Percentiles rank a stretch among this genome's conserved stretches.
Evolutionary conservation across 2,329 filamentous ascomycete genomes (phyloP).

Genomic region (Colletotrichum agaves): DNA sequence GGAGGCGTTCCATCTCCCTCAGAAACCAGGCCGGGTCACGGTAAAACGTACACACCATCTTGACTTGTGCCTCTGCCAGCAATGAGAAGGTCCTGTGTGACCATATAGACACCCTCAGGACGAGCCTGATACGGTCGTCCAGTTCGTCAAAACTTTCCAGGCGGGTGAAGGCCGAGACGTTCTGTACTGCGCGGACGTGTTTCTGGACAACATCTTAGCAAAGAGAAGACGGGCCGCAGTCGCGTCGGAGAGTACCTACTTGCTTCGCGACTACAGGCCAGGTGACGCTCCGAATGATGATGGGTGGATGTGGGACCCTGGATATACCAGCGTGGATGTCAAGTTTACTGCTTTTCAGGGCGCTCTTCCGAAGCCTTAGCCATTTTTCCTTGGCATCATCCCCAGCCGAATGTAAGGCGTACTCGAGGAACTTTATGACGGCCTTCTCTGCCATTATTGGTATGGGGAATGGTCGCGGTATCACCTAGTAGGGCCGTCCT

Average conservation of each 20-base stretch:
- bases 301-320: not conserved
- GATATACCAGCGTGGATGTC: not conserved
- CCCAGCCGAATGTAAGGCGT: not conserved
- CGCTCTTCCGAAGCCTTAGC: not conserved
- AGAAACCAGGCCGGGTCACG: not conserved
- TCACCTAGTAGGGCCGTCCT: not conserved
- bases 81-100: not conserved
- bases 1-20: conserved; percentile 22
- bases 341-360: not conserved
- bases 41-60: not conserved
- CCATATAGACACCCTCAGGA: not conserved
- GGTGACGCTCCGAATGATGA: not conserved
- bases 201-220: not conserved
- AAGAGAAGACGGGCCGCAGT: not conserved
- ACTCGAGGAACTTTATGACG: not conserved
- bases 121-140: not conserved
- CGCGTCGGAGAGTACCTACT: not conserved
- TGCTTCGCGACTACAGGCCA: not conserved
- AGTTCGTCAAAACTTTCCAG: not conserved
- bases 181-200: not conserved
- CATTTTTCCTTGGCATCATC: not conserved
- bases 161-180: not conserved
- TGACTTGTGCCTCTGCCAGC: not conserved
- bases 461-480: not conserved
- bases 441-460: not conserved